These are phyloP conservation scores for Cicer pinnatifidum DNA, from an alignment of 306 rosid genomes.

Conservation along the genomic window DNA sequence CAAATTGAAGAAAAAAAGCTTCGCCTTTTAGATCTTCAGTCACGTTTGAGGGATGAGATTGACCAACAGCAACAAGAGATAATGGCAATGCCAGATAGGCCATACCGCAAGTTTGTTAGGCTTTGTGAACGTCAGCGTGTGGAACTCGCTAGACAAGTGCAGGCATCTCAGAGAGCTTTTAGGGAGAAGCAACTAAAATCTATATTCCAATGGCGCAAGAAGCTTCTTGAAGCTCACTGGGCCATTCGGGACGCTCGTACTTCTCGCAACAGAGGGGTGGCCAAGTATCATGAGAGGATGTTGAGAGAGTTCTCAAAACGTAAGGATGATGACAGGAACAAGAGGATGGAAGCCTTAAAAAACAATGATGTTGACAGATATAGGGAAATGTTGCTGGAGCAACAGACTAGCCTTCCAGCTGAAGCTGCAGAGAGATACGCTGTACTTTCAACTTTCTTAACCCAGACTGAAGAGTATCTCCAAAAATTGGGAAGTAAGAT, in stretches of 20 bases:
- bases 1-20: constrained; percentile 97
- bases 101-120: constrained; percentile 89
- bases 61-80: constrained; percentile 98
- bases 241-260: constrained; percentile 95
- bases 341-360: constrained; percentile 95
- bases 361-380: constrained; percentile 98
- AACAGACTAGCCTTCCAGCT: constrained; percentile 85
- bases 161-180: constrained; percentile 81
- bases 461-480: constrained; percentile 98
- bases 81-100: constrained; percentile 99
- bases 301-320: constrained; percentile 91
- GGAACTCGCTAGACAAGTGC: constrained; percentile 92
- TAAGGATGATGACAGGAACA: constrained; percentile 90
- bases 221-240: constrained; percentile 97
- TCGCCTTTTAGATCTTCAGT: constrained; percentile 82
- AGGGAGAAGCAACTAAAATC: constrained; percentile 95
- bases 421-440: constrained; percentile 97
- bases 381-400: constrained; percentile 94
- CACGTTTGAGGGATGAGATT: constrained; percentile 91
- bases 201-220: constrained; percentile 94
- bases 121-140: constrained; percentile 95
- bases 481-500: constrained; percentile 92
- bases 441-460: constrained; percentile 88
- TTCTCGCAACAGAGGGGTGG: constrained; percentile 97
- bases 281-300: constrained; percentile 95